Evolutionary conservation across 768 basidiomycete species (phyloP), one percentile per base, ranked within the genome.

Genomic region (Tricholoma furcatifolium): DNA sequence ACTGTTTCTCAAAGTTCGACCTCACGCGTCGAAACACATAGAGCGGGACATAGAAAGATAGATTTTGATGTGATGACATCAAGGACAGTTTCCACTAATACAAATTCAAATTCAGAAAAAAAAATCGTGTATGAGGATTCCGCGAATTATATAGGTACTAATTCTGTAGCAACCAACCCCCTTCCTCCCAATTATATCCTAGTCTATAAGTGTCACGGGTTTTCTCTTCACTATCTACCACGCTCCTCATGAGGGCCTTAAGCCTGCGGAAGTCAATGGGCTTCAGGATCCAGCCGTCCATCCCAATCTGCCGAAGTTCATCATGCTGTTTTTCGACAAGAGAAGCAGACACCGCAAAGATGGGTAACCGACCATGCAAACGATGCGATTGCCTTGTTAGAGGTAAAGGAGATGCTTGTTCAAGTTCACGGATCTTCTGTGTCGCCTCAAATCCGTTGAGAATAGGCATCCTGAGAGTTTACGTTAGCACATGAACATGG

Each of bases 281-380:
- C 67, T 92, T 92, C 56, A 92, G 70, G 15, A 91, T 80, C 88
- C 88, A 93, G 4, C 90, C 91, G 63, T 91, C 88, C 64, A 91
- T 78, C 36, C 88, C 83, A 42, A 74, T 67, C 11, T 71, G 63
- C 7, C 71, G 66, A 47, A 91, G 67, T 49, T 84, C 77, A 0
- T 74, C 67, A 3, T 81, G 75, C 60, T 87, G 82, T 15, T 67
- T 68, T 58, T 87, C 85, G 34, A 69, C 64, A 8, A 91, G 71
- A 11, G 87, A 88, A 1, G 89, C 89, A 2, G 87, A 88, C 14
- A 93, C 89, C 24, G 88, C 91, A 55, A 93, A 85, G 47, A 92
- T 87, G 5, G 89, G 89, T 41, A 91, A 81, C 10, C 87, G 79
- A 0, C 80, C 81, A 61, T 87, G 84, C 32, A 85, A 65, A 21